Evolutionary conservation across 805 yeast species (phyloP).

Genomic region (Diddensiella caesifluorescens): DNA sequence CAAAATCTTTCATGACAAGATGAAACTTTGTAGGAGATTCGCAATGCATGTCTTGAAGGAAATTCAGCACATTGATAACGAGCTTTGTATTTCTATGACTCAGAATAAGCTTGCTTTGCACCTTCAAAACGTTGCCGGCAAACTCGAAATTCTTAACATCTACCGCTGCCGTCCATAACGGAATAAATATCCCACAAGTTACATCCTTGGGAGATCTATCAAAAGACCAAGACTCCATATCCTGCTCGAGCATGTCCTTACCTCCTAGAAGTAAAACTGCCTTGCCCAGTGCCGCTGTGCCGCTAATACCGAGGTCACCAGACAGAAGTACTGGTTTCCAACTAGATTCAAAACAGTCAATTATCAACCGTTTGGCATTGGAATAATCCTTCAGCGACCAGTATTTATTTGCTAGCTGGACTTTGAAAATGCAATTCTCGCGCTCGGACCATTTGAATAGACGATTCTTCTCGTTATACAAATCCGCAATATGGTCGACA

Average conservation of each 20-base stretch:
- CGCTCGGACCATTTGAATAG: slow-evolving; percentile 24
- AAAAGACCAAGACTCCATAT: slow-evolving; percentile 8
- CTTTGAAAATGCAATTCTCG: slow-evolving; percentile 24
- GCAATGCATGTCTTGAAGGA: too few relatives aligned
- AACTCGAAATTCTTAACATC: background rate
- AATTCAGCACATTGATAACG: too few relatives aligned
- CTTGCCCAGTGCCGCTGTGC: slow-evolving; percentile 13
- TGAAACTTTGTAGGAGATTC: too few relatives aligned
- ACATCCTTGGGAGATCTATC: slow-evolving; percentile 4
- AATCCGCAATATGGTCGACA: slow-evolving; percentile 23
- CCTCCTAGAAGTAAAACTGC: slow-evolving; percentile 13
- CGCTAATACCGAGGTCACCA: slow-evolving; percentile 3
- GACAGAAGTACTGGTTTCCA: slow-evolving; percentile 20
- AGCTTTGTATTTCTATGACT: too few relatives aligned
- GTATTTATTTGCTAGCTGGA: slow-evolving; percentile 27
- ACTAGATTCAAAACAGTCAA: slow-evolving; percentile 17
- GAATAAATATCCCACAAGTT: slow-evolving; percentile 7
- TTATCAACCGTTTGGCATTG: slow-evolving; percentile 20
- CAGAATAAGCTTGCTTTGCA: too few relatives aligned
- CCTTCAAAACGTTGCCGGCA: background rate
- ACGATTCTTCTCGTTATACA: slow-evolving; percentile 25
- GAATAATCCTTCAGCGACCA: slow-evolving; percentile 22
- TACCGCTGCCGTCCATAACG: slow-evolving; percentile 12
- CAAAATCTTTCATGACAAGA: too few relatives aligned
- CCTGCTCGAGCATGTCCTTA: slow-evolving; percentile 2